Base-by-base conservation (phyloP, 2,329 filamentous ascomycete genomes). In the Penicillium hordei region DNA sequence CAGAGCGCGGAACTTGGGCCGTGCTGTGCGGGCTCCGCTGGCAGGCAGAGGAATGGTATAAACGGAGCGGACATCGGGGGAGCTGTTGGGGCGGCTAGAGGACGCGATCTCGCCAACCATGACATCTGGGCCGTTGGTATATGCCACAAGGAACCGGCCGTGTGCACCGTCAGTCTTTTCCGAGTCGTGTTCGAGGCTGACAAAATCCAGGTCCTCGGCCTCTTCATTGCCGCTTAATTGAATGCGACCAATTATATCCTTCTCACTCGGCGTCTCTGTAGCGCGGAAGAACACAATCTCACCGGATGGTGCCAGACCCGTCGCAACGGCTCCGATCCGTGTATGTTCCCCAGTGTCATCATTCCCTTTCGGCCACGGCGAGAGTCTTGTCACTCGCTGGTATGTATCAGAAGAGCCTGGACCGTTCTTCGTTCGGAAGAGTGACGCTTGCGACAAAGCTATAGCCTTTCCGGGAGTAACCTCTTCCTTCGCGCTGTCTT, bases 211-310 rank as follows among this genome's bases (percentile, higher is more conserved):
- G 64, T 79, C 78, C 59, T 78, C 79, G 15, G 78, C 79, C 67
- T 88, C 85, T 60, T 80, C 77, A 33, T 76, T 78, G 51, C 77
- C 76, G 6, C 74, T 75, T 33, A 86, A 72, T 13, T 71, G 71
- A 52, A 87, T 82, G 23, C 82, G 73, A 62, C 81, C 76, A 65
- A 86, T 78, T 12, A 87, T 76, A 58, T 87, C 83, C 19, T 74
- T 67, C 15, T 75, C 62, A 36, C 78, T 77, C 17, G 83, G 83
- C 1, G 79, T 76, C 1, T 81, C 79, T 8, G 82, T 84, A 19
- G 87, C 85, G 70, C 90, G 84, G 71, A 96, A 96, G 42, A 96
- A 76, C 27, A 91, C 88, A 60, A 97, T 84, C 76, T 97, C 89
- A 13, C 89, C 85, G 48, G 89, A 80, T 59, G 86, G 86, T 21